Evolutionary conservation across 192 early-diverging fungal genomes (phyloP), one percentile per base, ranked within the genome.

Genomic region (Coemansia asiatica): DNA sequence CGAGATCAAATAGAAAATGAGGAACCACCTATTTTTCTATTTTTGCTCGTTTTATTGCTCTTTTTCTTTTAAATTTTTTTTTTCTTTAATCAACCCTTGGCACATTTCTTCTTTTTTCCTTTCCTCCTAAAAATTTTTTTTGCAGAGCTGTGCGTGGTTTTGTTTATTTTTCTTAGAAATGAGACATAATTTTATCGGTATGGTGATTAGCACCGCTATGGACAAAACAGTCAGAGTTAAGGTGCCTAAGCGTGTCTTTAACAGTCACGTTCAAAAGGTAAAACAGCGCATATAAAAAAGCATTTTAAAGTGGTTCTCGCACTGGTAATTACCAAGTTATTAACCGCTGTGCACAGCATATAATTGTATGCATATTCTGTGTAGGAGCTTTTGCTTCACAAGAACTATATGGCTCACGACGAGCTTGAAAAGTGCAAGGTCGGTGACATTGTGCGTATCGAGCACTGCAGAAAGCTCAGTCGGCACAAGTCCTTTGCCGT

Each of bases 381-480:
- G 26, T 78, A 97, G 91, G 86, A 89, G 26, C 86, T 95, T 35
- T 83, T 85, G 61, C 80, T 79, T 2, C 93, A 94, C 85, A 92
- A 91, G 63, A 94, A 90, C 76, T 95, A 91, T 64, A 78, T 97
- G 49, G 94, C 83, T 15, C 95, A 97, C 77, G 95, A 97, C 70
- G 90, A 88, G 55, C 83, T 87, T 6, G 85, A 90, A 61, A 63
- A 87, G 60, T 94, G 93, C 79, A 87, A 87, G 36, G 74, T 95
- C 21, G 95, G 95, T 40, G 95, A 97, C 72, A 87, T 91, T 59
- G 95, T 97, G 31, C 87, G 90, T 38, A 97, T 97, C 64, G 92
- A 97, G 69, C 87, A 89, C 50, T 95, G 92, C 84, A 72, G 88
- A 63, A 94, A 93, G 54, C 53, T 95, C 47, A 94, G 92, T 84